Conservation (phyloP, 371 early-diverging fungal genomes). For the Mortierella sp. region DNA sequence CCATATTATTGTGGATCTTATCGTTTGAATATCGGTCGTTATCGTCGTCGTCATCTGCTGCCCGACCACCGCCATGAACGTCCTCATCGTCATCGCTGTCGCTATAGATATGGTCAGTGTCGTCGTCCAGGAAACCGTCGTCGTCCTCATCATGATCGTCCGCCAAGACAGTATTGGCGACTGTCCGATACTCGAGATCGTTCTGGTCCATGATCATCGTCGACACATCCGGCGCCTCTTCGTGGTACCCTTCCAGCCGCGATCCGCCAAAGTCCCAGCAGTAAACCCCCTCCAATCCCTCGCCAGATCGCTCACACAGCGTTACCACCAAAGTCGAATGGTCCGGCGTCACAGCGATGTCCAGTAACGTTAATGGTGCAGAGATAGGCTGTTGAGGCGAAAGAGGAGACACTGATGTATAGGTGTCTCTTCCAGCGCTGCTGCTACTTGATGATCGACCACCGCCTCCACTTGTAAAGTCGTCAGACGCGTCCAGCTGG, state of each 20-base stretch:
- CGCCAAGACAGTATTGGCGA: background rate
- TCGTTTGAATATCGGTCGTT: slow-evolving; percentile 5
- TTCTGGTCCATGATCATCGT: slow-evolving; percentile 23
- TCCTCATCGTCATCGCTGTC: background rate
- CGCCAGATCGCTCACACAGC: slow-evolving; percentile 37
- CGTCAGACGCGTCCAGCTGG: background rate
- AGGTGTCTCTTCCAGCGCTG: background rate
- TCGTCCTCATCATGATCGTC: slow-evolving; percentile 11
- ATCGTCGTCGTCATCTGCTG: background rate
- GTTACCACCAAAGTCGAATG: slow-evolving; percentile 44
- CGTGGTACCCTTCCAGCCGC: slow-evolving; percentile 36
- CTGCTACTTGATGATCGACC: background rate
- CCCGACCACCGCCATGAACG: background rate
- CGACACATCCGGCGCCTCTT: slow-evolving; percentile 15
- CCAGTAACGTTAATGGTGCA: slow-evolving; percentile 35
- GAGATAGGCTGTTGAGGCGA: slow-evolving; percentile 21
- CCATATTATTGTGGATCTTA: slow-evolving; percentile 33
- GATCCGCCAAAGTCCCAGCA: slow-evolving; percentile 50
- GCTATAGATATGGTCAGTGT: background rate
- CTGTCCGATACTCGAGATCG: slow-evolving; percentile 19
- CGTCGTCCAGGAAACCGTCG: slow-evolving; percentile 3
- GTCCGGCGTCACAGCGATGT: slow-evolving; percentile 41
- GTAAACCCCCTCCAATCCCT: slow-evolving; percentile 47
- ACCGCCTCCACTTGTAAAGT: background rate
- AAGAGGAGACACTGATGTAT: background rate